phyloP scores from a whole-genome alignment of 305 asterid genomes.

The Withania somnifera region DNA sequence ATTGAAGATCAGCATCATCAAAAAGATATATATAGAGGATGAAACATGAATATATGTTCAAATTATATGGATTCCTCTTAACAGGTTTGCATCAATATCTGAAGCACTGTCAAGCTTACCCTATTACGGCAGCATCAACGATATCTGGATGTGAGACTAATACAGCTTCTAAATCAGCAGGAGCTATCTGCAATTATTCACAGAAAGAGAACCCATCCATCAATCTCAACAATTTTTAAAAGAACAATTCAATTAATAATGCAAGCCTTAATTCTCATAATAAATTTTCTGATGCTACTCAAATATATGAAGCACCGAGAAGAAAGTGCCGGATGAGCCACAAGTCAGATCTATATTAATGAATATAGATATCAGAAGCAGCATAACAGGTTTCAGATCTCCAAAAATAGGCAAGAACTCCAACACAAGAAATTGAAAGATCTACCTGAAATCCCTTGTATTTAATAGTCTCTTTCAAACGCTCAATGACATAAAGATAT shows the following conservation, averaged over 20 bases:
- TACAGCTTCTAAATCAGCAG: slow-evolving; percentile 75
- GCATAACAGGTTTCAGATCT: background rate
- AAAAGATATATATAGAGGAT: background rate
- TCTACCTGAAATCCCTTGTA: slow-evolving; percentile 80
- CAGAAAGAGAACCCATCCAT: background rate
- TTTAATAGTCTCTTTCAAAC: slow-evolving; percentile 74
- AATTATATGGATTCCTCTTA: background rate
- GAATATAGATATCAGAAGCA: background rate
- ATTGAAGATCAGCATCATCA: background rate
- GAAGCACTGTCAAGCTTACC: slow-evolving; percentile 26
- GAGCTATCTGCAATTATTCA: slow-evolving; percentile 47
- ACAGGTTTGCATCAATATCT: background rate
- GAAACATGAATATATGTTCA: background rate
- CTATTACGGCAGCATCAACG: slow-evolving; percentile 63
- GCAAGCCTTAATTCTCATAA: background rate
- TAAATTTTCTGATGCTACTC: background rate
- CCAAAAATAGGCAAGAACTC: background rate
- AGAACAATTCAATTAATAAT: background rate
- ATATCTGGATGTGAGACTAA: slow-evolving; percentile 55
- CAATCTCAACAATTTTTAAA: background rate
- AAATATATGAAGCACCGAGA: background rate
- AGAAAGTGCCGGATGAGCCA: background rate
- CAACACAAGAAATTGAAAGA: background rate
- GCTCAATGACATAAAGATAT: slow-evolving; percentile 50
- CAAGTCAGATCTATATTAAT: background rate